Evolutionary conservation across 495 filamentous ascomycete genomes (phyloP).

Genomic region (Neurospora discreta): DNA sequence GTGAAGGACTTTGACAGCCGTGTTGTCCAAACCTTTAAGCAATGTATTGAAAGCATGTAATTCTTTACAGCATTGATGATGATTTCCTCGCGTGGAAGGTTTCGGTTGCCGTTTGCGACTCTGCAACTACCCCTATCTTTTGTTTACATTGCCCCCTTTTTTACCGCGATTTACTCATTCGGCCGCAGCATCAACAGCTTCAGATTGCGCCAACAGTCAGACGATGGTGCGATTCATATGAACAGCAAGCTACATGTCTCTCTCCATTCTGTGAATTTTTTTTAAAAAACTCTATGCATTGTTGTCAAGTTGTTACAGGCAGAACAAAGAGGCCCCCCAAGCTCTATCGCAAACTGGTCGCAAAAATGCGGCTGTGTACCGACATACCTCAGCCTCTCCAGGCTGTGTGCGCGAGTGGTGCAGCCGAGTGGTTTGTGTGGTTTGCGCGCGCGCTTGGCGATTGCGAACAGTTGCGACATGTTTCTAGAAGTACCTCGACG

Average conservation of each 20-base stretch:
- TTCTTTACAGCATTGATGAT: background rate
- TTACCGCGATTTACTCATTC: background rate
- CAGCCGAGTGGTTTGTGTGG: background rate
- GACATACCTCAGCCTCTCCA: background rate
- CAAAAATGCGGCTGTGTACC: background rate
- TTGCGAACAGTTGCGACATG: background rate
- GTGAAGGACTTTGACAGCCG: background rate
- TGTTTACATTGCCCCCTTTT: background rate
- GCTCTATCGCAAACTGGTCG: background rate
- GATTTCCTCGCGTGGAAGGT: background rate
- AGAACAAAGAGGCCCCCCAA: background rate
- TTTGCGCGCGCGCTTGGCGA: background rate
- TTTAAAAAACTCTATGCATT: too few species aligned
- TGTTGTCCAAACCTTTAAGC: background rate
- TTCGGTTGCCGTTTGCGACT: background rate
- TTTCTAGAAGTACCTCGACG: constrained; percentile 5
- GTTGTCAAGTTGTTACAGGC: background rate
- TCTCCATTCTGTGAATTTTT: background rate
- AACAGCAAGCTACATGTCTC: background rate
- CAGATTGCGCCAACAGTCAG: background rate
- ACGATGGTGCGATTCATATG: background rate
- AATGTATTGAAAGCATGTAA: too few species aligned
- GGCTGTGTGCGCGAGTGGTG: background rate
- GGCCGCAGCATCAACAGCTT: background rate
- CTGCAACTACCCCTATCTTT: background rate